Conservation (phyloP, 495 filamentous ascomycete genomes). For the Lophiostoma macrostomum region DNA sequence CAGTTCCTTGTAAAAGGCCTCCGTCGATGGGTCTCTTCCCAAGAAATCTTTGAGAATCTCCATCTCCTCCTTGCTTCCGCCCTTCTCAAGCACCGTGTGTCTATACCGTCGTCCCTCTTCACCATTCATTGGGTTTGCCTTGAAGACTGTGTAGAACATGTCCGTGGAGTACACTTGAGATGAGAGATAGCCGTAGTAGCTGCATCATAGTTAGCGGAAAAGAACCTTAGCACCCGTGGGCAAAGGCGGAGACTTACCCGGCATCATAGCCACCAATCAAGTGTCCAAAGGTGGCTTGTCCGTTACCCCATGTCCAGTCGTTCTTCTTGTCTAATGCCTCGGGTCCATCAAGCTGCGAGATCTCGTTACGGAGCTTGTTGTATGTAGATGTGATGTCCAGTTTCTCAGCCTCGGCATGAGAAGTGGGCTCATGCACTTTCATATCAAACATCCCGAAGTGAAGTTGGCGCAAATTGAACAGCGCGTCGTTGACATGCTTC, state of each 20-base stretch:
- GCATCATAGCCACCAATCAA: constrained; percentile 72
- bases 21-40: constrained; percentile 65
- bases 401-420: constrained; percentile 38
- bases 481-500: constrained; percentile 67
- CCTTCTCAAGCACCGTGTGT: constrained; percentile 69
- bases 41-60: constrained; percentile 67
- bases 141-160: constrained; percentile 79
- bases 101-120: constrained; percentile 65
- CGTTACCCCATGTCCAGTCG: constrained; percentile 59
- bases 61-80: constrained; percentile 75
- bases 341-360: constrained; percentile 63
- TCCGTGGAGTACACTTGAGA: constrained; percentile 69
- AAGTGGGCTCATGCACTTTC: constrained; percentile 44
- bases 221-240: background rate
- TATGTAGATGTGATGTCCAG: constrained; percentile 41
- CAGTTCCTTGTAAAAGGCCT: constrained; percentile 72
- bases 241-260: constrained; percentile 44
- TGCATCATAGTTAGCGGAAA: constrained; percentile 3
- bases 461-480: constrained; percentile 65
- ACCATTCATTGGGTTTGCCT: constrained; percentile 66
- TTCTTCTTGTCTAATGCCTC: constrained; percentile 52
- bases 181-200: constrained; percentile 63
- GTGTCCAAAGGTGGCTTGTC: constrained; percentile 68
- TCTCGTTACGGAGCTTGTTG: constrained; percentile 49
- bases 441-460: constrained; percentile 68